A percentile compares a stretch with the other conserved stretches of the same genome.
Conservation (phyloP, 179 eudicot species). For the Heliamphora pulchella region DNA sequence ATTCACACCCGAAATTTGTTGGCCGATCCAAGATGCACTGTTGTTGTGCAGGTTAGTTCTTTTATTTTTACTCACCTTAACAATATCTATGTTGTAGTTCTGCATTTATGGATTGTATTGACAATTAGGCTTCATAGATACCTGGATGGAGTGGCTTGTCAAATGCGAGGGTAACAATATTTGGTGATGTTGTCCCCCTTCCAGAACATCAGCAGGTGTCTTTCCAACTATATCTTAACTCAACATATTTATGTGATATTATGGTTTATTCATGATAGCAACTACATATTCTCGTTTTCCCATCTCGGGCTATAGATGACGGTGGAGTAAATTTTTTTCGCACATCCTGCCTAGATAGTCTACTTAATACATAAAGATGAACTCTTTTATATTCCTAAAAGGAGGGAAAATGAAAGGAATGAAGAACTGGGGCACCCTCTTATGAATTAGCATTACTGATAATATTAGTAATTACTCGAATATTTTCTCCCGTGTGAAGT, state of each 20-base stretch:
- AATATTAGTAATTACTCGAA: background rate
- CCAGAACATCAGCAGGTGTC: conserved; percentile 85
- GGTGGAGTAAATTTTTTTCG: background rate
- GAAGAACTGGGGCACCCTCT: background rate
- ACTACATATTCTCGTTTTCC: background rate
- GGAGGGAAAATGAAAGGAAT: background rate
- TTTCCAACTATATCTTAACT: background rate
- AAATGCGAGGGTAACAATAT: conserved; percentile 94
- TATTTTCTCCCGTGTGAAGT: background rate
- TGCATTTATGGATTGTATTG: conserved; percentile 30
- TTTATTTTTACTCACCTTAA: background rate
- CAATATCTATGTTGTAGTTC: conserved; percentile 13
- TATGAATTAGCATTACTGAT: background rate
- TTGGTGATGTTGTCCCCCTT: conserved; percentile 87
- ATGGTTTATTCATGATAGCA: background rate
- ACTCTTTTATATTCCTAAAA: background rate
- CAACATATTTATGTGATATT: background rate
- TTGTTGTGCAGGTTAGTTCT: conserved; percentile 83
- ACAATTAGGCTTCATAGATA: conserved; percentile 49
- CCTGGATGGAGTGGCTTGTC: conserved; percentile 99
- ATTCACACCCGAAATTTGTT: conserved; percentile 92
- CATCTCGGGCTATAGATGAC: background rate
- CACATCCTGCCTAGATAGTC: background rate
- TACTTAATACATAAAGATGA: background rate
- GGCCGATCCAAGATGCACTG: conserved; percentile 93